Evolutionary conservation across 2,329 filamentous ascomycete genomes (phyloP), one percentile per base, ranked within the genome.

Genomic region (Trichoderma arundinaceum): DNA sequence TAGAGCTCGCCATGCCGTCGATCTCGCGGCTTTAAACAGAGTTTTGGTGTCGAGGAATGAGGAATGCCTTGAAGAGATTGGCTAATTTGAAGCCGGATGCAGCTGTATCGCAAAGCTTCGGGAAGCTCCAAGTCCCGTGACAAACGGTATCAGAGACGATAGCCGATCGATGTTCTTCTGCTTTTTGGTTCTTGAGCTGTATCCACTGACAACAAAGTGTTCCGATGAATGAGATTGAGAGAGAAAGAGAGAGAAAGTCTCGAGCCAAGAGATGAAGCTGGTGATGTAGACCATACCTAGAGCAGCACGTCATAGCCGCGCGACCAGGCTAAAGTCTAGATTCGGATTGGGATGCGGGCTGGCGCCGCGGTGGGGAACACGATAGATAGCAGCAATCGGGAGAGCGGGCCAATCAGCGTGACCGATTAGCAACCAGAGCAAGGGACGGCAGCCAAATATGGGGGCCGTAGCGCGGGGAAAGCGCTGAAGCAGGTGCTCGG

Each of bases 1-100:
- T 89, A 63, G 88, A 84, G 67, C 89, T 91, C 38, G 89, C 85
- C 90, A 92, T 92, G 28, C 4, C 33, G 62, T 56, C 28, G 38
- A 28, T 33, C 32, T 43, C 17, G 15, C 0, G 10, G 15, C n/a
- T 5, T 9, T 32, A 32, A 35, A n/a, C 8, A 38, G 13, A 39
- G 1, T n/a, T 9, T 17, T 13, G 22, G 7, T 28, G 33, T 7
- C 8, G 17, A 38, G 15, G 7, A 39, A 19, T 46, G 39, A 8
- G 28, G 17, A 7, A 22, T 12, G 9, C 28, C 6, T 46, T 22
- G 8, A 39, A 17, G 9, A 38, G 10, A 33, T 54, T 66, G 10
- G 60, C 22, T 28, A 28, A 28, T 28, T 3, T 28, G 22, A 4
- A 28, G 22, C 33, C 19, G 7, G 13, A 48, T 35, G 49, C 46